Evolutionary conservation across 768 basidiomycete genomes (phyloP), one percentile per base, ranked within the genome.

Genomic region (Dentipellis fragilis): DNA sequence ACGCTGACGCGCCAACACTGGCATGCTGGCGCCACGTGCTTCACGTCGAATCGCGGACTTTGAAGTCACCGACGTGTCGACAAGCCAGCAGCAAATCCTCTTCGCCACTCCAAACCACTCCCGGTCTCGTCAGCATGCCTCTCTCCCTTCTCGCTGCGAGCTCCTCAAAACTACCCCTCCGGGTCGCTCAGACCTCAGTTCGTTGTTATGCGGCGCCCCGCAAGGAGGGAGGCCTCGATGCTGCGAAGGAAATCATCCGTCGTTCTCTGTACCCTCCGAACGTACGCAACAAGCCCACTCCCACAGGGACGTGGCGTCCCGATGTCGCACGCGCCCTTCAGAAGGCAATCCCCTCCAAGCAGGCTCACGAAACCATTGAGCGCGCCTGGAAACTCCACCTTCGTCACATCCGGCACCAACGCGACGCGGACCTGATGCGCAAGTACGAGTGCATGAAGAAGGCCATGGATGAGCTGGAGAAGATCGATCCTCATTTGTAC

Each of bases 321-420:
- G 84, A 92, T 67, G 86, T 91, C 29, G 80, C 78, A 37, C 79
- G 75, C 50, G 84, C 89, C 9, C 72, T 97, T 14, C 84, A 88
- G 61, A 79, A 78, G 54, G 89, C 89, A n/a, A 86, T 96, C 52
- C 90, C 91, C 11, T 90, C 89, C 3, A 80, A 77, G 4, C 92
- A 95, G 68, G 92, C 89, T 0, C 91, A 96, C 71, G 80, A 92
- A 59, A 96, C 92, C 2, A 93, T 96, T 53, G 86, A 91, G 60
- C 82, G 93, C 35, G 93, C 93, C 3, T 97, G 89, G 88, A 73
- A 84, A 52, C 77, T 97, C 10, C 83, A 91, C 71, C 77, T 80
- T 60, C 80, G 93, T 34, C 84, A 89, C 64, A 57, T 84, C 39
- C 81, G 93, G 42, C 81, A 86, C 64, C 73, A 76, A 58, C 77